These are phyloP conservation scores for Pythium aphanidermatum DNA, from an alignment of 352 stramenopile genomes.

Conservation along the genomic window DNA sequence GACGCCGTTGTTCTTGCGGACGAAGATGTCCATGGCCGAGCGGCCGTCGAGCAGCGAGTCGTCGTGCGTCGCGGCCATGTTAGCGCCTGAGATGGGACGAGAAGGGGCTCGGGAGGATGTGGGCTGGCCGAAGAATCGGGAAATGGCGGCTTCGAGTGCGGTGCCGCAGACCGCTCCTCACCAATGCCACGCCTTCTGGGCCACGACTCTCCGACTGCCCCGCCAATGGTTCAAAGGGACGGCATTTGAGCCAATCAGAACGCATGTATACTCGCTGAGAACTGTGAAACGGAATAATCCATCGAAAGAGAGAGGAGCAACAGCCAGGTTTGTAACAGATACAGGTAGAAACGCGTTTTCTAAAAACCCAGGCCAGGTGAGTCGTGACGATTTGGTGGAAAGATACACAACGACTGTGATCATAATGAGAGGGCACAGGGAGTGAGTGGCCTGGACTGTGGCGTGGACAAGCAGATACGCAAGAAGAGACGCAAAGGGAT, in stretches of 20 bases:
- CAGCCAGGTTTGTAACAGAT: too few relatives aligned
- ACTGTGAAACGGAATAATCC: too few relatives aligned
- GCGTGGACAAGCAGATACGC: background rate
- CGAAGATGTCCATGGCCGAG: conserved; percentile 79
- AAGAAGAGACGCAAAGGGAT: conserved; percentile 6
- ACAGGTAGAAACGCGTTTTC: too few relatives aligned
- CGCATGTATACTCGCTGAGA: conserved; percentile 2
- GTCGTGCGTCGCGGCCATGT: conserved; percentile 37
- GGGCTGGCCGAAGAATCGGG: conserved; percentile 15
- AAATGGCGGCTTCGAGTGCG: conserved; percentile 16
- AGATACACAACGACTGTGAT: conserved; percentile 5
- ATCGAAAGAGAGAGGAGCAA: too few relatives aligned
- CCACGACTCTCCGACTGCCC: background rate
- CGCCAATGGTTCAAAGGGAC: conserved; percentile 36
- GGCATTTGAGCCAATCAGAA: conserved; percentile 38
- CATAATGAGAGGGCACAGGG: conserved; percentile 3
- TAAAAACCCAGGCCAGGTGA: too few relatives aligned
- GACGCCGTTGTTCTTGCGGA: conserved; percentile 78
- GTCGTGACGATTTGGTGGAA: conserved; percentile 22
- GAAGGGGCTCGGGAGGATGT: conserved; percentile 3
- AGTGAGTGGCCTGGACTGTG: background rate
- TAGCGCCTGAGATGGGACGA: conserved; percentile 1
- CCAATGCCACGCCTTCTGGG: conserved; percentile 5
- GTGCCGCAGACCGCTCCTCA: conserved; percentile 7
- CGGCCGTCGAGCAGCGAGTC: conserved; percentile 61